Evolutionary conservation across 352 stramenopile genomes (phyloP).

Genomic region (Pythium vanterpoolii): DNA sequence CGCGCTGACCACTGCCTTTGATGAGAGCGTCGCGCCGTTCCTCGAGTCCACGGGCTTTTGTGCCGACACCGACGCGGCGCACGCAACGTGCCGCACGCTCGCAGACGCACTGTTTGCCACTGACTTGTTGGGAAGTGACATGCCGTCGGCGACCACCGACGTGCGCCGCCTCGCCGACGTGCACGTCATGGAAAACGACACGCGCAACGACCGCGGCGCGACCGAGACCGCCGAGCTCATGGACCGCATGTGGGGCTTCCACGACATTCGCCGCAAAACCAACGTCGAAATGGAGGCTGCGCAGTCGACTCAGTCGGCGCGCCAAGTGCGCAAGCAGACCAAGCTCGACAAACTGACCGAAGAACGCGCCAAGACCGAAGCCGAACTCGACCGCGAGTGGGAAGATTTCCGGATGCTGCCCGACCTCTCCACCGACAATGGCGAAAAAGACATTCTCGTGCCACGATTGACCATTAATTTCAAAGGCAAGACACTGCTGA

Average conservation of each 20-base stretch:
- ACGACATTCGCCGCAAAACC: conserved; percentile 76
- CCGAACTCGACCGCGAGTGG: conserved; percentile 73
- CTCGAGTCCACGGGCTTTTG: conserved; percentile 51
- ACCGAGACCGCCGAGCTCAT: conserved; percentile 63
- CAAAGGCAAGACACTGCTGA: conserved; percentile 88
- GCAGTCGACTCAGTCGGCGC: conserved; percentile 68
- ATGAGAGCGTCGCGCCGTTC: conserved; percentile 70
- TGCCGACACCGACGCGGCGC: conserved; percentile 39
- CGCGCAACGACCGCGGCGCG: conserved; percentile 40
- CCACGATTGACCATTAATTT: conserved; percentile 87
- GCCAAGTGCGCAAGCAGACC: conserved; percentile 76
- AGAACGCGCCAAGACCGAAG: conserved; percentile 50
- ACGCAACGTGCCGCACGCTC: conserved; percentile 39
- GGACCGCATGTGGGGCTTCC: conserved; percentile 85
- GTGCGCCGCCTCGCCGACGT: conserved; percentile 58
- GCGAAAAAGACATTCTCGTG: conserved; percentile 87
- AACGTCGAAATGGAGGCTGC: conserved; percentile 78
- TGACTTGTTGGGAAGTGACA: conserved; percentile 17
- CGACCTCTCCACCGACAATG: conserved; percentile 73
- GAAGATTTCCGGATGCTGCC: conserved; percentile 74
- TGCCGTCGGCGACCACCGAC: conserved; percentile 18
- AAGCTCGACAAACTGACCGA: conserved; percentile 65
- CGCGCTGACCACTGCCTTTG: conserved; percentile 38
- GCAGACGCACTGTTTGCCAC: conserved; percentile 32
- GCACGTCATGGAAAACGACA: conserved; percentile 73